These are phyloP conservation scores for Thuidium tamariscinum DNA, from an alignment of 225 moss, liverwort and hornwort genomes.

Conservation along the genomic window DNA sequence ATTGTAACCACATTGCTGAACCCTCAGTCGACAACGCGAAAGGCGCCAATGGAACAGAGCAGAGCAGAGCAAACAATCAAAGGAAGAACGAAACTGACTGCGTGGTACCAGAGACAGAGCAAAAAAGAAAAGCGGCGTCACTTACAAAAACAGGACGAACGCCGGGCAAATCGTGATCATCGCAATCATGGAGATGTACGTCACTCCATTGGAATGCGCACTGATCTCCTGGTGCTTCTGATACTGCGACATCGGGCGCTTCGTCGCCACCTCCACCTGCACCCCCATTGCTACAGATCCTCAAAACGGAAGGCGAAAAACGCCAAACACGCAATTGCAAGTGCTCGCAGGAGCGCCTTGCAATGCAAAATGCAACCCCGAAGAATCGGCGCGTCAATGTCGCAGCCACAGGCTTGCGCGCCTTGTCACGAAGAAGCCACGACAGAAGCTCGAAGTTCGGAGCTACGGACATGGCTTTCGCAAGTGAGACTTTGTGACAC, in stretches of 20 bases:
- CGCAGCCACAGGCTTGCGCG: not conserved
- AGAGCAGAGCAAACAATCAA: not conserved
- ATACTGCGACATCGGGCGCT: slow-evolving; percentile 36
- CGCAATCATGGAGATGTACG: slow-evolving; percentile 53
- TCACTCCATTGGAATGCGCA: slow-evolving; percentile 40
- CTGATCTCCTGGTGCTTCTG: slow-evolving; percentile 30
- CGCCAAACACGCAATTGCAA: not conserved
- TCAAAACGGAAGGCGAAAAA: not conserved
- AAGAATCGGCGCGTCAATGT: not conserved
- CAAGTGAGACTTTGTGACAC: not conserved
- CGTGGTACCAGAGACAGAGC: no score
- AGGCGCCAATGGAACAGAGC: not conserved
- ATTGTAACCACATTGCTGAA: not conserved
- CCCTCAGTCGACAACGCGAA: not conserved
- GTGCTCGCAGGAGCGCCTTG: not conserved
- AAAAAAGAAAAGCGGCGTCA: not conserved
- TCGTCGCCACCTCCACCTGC: not conserved
- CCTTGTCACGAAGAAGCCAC: not conserved
- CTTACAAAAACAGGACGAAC: slow-evolving; percentile 74
- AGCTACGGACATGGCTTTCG: not conserved
- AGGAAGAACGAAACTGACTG: not conserved
- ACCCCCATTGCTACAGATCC: not conserved
- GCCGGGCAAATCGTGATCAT: slow-evolving; percentile 70
- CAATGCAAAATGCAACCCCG: not conserved
- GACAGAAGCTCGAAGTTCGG: not conserved